Conservation (phyloP, 2,329 filamentous ascomycete species). For the Volutella citrinella region DNA sequence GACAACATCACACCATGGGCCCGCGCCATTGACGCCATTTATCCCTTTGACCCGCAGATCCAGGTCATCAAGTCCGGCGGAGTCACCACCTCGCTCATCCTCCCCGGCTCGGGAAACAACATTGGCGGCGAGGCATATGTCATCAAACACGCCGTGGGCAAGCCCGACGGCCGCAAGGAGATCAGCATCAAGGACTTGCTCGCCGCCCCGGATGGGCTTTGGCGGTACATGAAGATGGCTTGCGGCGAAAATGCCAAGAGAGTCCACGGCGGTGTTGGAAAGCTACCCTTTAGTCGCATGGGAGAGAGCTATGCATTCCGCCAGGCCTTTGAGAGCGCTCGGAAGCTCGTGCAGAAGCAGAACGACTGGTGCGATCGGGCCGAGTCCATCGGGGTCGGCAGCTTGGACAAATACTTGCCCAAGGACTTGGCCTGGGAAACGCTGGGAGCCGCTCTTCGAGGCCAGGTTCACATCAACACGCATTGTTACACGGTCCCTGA, state of each 20-base stretch:
- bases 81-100: slow-evolving; percentile 65
- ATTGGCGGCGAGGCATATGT: slow-evolving; percentile 69
- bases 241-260: slow-evolving; percentile 69
- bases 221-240: slow-evolving; percentile 76
- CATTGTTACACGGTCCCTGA: slow-evolving; percentile 71
- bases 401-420: slow-evolving; percentile 56
- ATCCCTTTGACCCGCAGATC: slow-evolving; percentile 62
- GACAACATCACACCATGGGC: slow-evolving; percentile 66
- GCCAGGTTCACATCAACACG: slow-evolving; percentile 66
- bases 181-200: slow-evolving; percentile 62
- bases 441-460: slow-evolving; percentile 59
- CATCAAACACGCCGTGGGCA: slow-evolving; percentile 65
- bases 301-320: slow-evolving; percentile 70
- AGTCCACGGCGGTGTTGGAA: slow-evolving; percentile 54
- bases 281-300: slow-evolving; percentile 56
- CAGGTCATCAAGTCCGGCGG: slow-evolving; percentile 70
- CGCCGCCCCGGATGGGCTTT: slow-evolving; percentile 61
- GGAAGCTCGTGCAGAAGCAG: slow-evolving; percentile 54
- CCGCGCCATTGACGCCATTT: slow-evolving; percentile 62
- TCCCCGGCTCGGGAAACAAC: slow-evolving; percentile 70
- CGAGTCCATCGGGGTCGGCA: slow-evolving; percentile 45
- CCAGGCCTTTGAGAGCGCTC: slow-evolving; percentile 63
- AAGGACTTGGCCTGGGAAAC: slow-evolving; percentile 63
- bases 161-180: slow-evolving; percentile 57
- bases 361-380: slow-evolving; percentile 67